phyloP scores from a whole-genome alignment of 106 monocot genomes.

The Triglochin maritima region DNA sequence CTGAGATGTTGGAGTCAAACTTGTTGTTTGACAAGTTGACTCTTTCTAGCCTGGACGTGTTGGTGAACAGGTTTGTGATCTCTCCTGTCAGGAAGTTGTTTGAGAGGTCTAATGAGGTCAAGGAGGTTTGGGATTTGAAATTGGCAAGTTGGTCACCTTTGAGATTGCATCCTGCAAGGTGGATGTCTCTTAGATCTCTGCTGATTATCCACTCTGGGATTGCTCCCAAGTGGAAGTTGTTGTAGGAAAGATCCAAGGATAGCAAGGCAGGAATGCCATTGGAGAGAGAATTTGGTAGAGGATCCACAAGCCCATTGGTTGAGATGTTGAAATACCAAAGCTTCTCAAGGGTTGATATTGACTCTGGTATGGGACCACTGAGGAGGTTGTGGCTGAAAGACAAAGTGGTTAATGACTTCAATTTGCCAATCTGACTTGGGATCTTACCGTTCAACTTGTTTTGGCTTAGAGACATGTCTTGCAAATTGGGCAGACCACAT shows the following conservation, averaged over 20 bases:
- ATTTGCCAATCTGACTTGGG: slow-evolving; percentile 39
- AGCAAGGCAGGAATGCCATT: slow-evolving; percentile 46
- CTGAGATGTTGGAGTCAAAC: slow-evolving; percentile 18
- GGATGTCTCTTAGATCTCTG: slow-evolving; percentile 31
- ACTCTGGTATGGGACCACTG: slow-evolving; percentile 50
- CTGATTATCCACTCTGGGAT: slow-evolving; percentile 45
- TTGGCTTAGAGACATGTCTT: slow-evolving; percentile 38
- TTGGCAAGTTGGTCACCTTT: slow-evolving; percentile 24
- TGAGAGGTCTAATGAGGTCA: slow-evolving; percentile 49
- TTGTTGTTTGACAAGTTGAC: slow-evolving; percentile 36
- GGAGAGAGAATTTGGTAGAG: slow-evolving; percentile 26
- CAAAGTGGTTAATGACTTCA: slow-evolving; percentile 44
- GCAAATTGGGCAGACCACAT: slow-evolving; percentile 23
- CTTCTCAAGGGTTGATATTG: slow-evolving; percentile 37
- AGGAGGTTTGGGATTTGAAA: slow-evolving; percentile 10
- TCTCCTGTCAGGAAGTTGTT: slow-evolving; percentile 42
- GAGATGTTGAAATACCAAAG: slow-evolving; percentile 78
- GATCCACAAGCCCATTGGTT: slow-evolving; percentile 31
- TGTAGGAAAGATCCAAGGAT: slow-evolving; percentile 68
- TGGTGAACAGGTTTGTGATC: slow-evolving; percentile 21
- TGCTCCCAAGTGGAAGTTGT: slow-evolving; percentile 32
- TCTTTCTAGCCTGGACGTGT: slow-evolving; percentile 23
- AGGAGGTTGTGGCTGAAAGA: slow-evolving; percentile 46
- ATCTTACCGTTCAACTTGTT: slow-evolving; percentile 59
- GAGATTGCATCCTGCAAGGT: slow-evolving; percentile 52